A percentile compares a stretch with the other conserved stretches of the same genome.
phyloP scores from a whole-genome alignment of 1,139 yeast species.

The Scheffersomyces quercinus region DNA sequence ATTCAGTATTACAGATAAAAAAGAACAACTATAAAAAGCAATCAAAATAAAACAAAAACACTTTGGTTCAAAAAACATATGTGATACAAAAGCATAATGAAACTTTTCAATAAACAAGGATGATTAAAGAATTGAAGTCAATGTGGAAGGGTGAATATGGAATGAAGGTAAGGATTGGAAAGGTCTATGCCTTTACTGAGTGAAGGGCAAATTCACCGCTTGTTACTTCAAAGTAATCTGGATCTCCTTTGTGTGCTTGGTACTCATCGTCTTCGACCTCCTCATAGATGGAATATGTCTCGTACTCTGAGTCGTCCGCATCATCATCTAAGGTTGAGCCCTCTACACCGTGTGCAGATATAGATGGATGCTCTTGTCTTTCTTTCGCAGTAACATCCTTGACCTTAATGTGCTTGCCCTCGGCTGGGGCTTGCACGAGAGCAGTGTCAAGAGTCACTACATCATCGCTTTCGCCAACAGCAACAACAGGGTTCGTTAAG shows the following conservation, averaged over 20 bases:
- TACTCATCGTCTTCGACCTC: slow-evolving; percentile 52
- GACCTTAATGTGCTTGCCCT: slow-evolving; percentile 3
- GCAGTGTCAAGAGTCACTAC: not conserved
- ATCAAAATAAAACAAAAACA: too few species aligned
- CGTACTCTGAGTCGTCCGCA: slow-evolving; percentile 18
- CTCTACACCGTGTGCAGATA: slow-evolving; percentile 2
- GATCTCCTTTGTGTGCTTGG: slow-evolving; percentile 44
- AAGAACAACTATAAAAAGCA: too few species aligned
- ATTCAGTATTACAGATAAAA: too few species aligned
- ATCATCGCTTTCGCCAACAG: slow-evolving; percentile 1
- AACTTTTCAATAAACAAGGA: not conserved
- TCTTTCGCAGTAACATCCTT: slow-evolving; percentile 2
- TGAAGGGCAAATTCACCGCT: slow-evolving; percentile 36
- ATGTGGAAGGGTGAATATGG: too few species aligned
- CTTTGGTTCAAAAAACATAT: not conserved
- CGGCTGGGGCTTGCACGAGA: slow-evolving; percentile 7
- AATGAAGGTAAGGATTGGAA: too few species aligned
- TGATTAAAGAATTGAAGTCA: too few species aligned
- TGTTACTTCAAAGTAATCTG: slow-evolving; percentile 50
- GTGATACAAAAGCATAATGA: slow-evolving; percentile 2
- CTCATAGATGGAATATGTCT: slow-evolving; percentile 48
- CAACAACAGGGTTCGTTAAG: slow-evolving; percentile 3
- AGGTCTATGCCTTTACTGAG: not conserved
- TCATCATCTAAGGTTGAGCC: slow-evolving; percentile 11
- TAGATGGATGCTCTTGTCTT: slow-evolving; percentile 4